Conservation (phyloP, 2,329 filamentous ascomycete species). For the Xylaria hypoxylon region DNA sequence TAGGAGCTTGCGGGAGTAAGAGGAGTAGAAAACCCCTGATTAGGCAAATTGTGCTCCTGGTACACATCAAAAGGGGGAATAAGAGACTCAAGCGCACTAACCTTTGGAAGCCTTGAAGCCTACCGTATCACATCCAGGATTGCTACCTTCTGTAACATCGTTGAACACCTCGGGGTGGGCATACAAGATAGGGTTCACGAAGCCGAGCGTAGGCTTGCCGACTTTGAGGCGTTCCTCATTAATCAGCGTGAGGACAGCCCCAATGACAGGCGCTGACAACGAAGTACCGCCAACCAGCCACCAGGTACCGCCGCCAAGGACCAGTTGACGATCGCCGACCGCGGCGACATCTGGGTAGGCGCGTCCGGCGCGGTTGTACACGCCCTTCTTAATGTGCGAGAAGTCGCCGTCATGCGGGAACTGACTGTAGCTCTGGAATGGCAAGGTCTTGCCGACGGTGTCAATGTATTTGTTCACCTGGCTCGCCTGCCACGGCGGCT, state of each 20-base stretch:
- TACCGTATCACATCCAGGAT: slow-evolving; percentile 54
- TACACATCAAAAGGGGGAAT: too few species aligned
- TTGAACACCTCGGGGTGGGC: slow-evolving; percentile 56
- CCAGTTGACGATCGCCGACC: slow-evolving; percentile 56
- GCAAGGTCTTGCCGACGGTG: slow-evolving; percentile 41
- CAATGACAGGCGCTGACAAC: slow-evolving; percentile 68
- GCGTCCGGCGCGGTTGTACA: slow-evolving; percentile 53
- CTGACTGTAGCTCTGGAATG: slow-evolving; percentile 41
- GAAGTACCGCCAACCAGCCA: slow-evolving; percentile 60
- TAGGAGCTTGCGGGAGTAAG: too few species aligned
- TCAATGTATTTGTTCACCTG: slow-evolving; percentile 56
- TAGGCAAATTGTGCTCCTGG: too few species aligned
- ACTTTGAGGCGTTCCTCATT: slow-evolving; percentile 62
- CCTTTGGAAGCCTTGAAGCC: slow-evolving; percentile 59
- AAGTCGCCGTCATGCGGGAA: slow-evolving; percentile 49
- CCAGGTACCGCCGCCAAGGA: slow-evolving; percentile 50
- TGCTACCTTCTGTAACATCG: slow-evolving; percentile 55
- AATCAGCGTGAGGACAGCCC: slow-evolving; percentile 62
- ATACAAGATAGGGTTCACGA: slow-evolving; percentile 65
- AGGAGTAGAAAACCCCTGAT: too few species aligned
- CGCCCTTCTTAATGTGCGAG: slow-evolving; percentile 51
- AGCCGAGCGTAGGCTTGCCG: slow-evolving; percentile 62
- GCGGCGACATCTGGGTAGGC: slow-evolving; percentile 55
- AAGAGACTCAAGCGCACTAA: too few species aligned
- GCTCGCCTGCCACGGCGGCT: slow-evolving; percentile 55